Base-by-base conservation (phyloP, 2,329 filamentous ascomycete genomes). In the Bipolaris victoriae region DNA sequence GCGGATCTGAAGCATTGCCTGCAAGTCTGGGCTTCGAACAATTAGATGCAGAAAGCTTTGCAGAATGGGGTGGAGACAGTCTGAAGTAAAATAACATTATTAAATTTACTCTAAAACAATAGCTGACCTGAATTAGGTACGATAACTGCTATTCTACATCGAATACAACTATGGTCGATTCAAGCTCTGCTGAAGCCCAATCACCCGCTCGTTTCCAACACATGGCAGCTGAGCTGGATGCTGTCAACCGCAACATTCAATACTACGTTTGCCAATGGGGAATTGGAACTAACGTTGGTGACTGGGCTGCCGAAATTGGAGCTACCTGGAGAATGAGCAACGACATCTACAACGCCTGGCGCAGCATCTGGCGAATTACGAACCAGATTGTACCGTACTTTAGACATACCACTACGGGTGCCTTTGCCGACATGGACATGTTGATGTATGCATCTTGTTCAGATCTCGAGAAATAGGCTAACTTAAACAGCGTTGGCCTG, bases 11-110 rank as follows among this genome's bases (percentile, higher is more conserved):
- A 1, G 79, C 81, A 35, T 69, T 78, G 5, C 80, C 82, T 7
- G 82, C 80, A 0, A 68, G 66, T 58, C 45, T 68, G 33, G 85
- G 83, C 1, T 80, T 83, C 62, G 86, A 89, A 63, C 71, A 78
- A 1, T 71, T 84, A 15, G 87, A 89, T 69, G 86, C 86, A 1
- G 71, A 80, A 40, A 82, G 83, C 0, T 88, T 84, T 66, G 82
- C 83, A 1, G 64, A 69, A 18, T 77, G 74, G 74, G 73, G 70
- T 9, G 69, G 73, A 9, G 74, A 77, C 50, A 68, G 66, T 0
- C 70, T 86, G 10, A 86, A 86, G 79, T 86, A 72, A 71, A 15
- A n/a, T 20, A 11, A 2, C 5, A 4, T n/a, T 7, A 2, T 35
- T 5, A 3, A 1, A 22, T 16, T 13, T 13, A 18, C n/a, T 2